phyloP scores from a whole-genome alignment of 2,329 filamentous ascomycete genomes.

The Beauveria pseudobassiana region DNA sequence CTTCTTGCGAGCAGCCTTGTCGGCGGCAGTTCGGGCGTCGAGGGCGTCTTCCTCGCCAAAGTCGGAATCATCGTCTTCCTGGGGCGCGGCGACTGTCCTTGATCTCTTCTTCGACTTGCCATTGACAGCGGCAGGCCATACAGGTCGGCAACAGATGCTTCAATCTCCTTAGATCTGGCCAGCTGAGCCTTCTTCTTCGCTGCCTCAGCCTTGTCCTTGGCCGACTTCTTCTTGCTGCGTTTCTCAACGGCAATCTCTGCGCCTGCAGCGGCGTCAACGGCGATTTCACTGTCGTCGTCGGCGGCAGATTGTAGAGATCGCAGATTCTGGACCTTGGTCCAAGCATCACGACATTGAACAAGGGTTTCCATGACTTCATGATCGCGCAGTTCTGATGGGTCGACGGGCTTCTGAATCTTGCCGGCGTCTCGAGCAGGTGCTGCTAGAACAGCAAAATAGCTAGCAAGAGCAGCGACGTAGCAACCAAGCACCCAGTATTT shows the following conservation, averaged over 20 bases:
- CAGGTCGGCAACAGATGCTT: slow-evolving; percentile 63
- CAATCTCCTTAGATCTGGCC: slow-evolving; percentile 52
- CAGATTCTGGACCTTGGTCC: slow-evolving; percentile 67
- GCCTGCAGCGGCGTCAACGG: slow-evolving; percentile 16
- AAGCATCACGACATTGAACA: slow-evolving; percentile 70
- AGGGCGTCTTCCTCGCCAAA: slow-evolving; percentile 85
- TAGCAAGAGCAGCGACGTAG: slow-evolving; percentile 77
- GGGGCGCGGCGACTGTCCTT: slow-evolving; percentile 27
- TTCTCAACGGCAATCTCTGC: slow-evolving; percentile 10
- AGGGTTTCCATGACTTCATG: slow-evolving; percentile 87
- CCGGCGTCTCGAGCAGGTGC: slow-evolving; percentile 60
- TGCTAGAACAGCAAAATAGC: slow-evolving; percentile 93
- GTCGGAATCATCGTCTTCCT: slow-evolving; percentile 65
- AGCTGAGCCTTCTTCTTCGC: slow-evolving; percentile 35
- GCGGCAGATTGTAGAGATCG: slow-evolving; percentile 36
- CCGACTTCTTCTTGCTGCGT: slow-evolving; percentile 25
- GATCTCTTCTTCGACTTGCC: slow-evolving; percentile 31
- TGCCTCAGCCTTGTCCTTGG: slow-evolving; percentile 28
- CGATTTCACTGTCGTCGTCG: slow-evolving; percentile 28
- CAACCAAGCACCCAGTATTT: slow-evolving; percentile 77
- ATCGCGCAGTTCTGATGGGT: slow-evolving; percentile 74
- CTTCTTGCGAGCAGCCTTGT: slow-evolving; percentile 88
- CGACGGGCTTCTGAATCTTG: slow-evolving; percentile 50
- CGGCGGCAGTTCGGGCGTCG: slow-evolving; percentile 69
- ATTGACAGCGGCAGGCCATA: slow-evolving; percentile 48